Evolutionary conservation across 441 rosid species (phyloP).

Genomic region (Gossypium gossypioides): DNA sequence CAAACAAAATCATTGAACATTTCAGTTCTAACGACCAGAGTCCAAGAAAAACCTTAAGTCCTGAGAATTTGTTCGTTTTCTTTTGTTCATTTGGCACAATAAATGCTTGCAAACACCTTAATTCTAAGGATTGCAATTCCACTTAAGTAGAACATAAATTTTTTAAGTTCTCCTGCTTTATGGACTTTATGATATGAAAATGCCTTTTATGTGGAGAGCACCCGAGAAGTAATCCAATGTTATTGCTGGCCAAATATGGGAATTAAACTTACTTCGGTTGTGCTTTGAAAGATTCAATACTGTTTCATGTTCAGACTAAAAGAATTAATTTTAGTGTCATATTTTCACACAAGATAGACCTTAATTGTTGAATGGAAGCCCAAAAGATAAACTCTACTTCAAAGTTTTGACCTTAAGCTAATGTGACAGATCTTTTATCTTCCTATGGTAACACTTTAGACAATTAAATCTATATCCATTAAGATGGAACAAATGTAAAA

Average conservation of each 20-base stretch:
- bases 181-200: background rate
- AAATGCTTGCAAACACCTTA: background rate
- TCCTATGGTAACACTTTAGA: slow-evolving; percentile 5
- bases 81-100: background rate
- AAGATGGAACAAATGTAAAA: background rate
- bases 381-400: slow-evolving; percentile 3
- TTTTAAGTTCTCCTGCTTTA: background rate
- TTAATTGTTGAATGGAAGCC: background rate
- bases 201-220: background rate
- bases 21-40: background rate
- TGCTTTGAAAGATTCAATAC: background rate
- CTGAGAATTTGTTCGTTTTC: background rate
- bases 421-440: background rate
- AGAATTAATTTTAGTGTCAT: background rate
- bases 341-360: background rate
- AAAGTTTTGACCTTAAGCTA: background rate
- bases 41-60: background rate
- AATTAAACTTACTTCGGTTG: background rate
- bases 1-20: background rate
- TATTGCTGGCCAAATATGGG: background rate
- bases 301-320: background rate
- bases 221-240: background rate
- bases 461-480: background rate
- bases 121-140: background rate
- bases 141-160: background rate